Evolutionary conservation across 177 flowering plant species (phyloP).

Genomic region (Vitis hybrid): DNA sequence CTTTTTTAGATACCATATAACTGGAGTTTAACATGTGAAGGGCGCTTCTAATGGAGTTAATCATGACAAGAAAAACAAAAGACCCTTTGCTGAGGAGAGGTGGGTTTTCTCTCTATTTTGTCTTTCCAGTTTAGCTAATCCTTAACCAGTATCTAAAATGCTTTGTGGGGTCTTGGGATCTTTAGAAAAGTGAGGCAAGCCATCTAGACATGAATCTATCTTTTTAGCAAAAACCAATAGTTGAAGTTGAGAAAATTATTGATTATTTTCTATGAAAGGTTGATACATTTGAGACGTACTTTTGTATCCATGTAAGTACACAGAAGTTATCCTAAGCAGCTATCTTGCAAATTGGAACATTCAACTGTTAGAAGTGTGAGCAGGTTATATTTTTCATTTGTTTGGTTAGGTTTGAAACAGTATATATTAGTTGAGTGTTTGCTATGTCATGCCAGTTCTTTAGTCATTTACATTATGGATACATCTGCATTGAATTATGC

Average conservation of each 20-base stretch:
- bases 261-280: not conserved
- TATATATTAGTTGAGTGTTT: no score
- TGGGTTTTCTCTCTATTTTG: not conserved
- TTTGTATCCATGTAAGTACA: no score
- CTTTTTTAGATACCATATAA: not conserved
- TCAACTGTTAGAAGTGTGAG: no score
- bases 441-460: no score
- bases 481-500: no score
- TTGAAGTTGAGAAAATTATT: not conserved
- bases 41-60: constrained; percentile 27
- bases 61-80: constrained; percentile 31
- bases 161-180: not conserved
- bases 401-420: no score
- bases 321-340: no score
- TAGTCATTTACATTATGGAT: no score
- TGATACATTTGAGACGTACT: no score
- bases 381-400: no score
- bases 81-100: constrained; percentile 26
- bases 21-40: constrained; percentile 12
- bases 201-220: not conserved
- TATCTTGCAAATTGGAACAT: no score
- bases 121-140: not conserved
- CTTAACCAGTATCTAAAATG: not conserved
- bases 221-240: not conserved
- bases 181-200: not conserved